Evolutionary conservation across 139 green algal genomes (phyloP), one percentile per base, ranked within the genome.

Genomic region (Chlamydomonas asymmetrica): DNA sequence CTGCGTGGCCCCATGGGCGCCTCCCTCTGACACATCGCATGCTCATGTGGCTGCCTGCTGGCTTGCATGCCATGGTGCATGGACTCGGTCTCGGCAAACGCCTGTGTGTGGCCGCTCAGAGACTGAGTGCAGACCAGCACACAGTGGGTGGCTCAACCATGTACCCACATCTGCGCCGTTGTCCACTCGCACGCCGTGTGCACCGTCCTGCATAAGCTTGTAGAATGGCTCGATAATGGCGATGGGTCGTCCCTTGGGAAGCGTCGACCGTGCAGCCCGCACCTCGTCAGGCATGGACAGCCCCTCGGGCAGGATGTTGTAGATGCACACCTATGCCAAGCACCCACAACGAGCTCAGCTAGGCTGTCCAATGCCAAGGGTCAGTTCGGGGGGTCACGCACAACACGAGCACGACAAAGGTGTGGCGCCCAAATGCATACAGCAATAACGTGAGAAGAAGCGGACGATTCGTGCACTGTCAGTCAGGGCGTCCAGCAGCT

Each of bases 151-250:
- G n/a, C n/a, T 23, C 18, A 8, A 20, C 6, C 18, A 37, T n/a
- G n/a, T n/a, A n/a, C 71, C 2, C 59, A 83, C 81, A 73, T 87
- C 81, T 41, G 48, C 38, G 7, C 78, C 78, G 71, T 84, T 83
- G 74, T 88, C 82, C 48, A 88, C 78, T 0, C 82, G 59, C 2
- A 88, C 61, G 23, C 71, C 75, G 20, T 27, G 41, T 0, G n/a
- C 35, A 20, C 78, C 79, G 56, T 88, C 82, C 37, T n/a, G 29
- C 41, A 78, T 73, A 7, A 79, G 3, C 66, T 88, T 88, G 62
- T 60, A 85, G 71, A 62, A 88, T 0, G 82, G 82, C 60, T 88
- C 82, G 29, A 84, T 43, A 39, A 88, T 63, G 3, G 71, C 78
- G 25, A 88, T 31, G n/a, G 32, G 5, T 31, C 39, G 31, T 27